Evolutionary conservation across 1,284 basidiomycete genomes (phyloP).

Genomic region (Leccinum pseudoinsigne): DNA sequence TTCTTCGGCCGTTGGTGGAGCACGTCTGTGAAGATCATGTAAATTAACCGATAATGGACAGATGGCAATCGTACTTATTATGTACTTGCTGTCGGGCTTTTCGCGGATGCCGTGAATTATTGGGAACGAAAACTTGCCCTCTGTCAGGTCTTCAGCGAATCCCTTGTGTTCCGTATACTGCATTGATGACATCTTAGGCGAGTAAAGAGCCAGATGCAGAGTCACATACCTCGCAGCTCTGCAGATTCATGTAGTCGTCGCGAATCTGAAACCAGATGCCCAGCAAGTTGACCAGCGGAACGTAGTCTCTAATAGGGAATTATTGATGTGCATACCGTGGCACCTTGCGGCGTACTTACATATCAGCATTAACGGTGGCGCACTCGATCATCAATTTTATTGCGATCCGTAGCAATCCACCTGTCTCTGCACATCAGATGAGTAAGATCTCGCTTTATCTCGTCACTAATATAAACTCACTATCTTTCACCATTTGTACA

Average conservation of each 20-base stretch:
- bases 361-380: conserved; percentile 53
- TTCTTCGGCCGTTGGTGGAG: conserved; percentile 83
- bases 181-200: neutral
- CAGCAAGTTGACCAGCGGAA: conserved; percentile 91
- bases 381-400: conserved; percentile 97
- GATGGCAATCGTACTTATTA: conserved; percentile 68
- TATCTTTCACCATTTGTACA: conserved; percentile 82
- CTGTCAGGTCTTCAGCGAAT: conserved; percentile 91
- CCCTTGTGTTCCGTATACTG: conserved; percentile 92
- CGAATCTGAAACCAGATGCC: conserved; percentile 95
- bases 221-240: conserved; percentile 67
- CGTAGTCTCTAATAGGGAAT: conserved; percentile 65
- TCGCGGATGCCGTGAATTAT: conserved; percentile 88
- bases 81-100: conserved; percentile 69
- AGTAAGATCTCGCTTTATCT: neutral
- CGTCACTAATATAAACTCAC: conserved; percentile 42
- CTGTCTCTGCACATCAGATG: conserved; percentile 70
- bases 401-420: conserved; percentile 89
- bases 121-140: conserved; percentile 97
- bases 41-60: conserved; percentile 2
- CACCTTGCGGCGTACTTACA: conserved; percentile 42
- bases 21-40: conserved; percentile 56
- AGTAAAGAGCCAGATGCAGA: neutral
- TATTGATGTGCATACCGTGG: neutral
- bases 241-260: conserved; percentile 96